Percentiles rank a stretch among this genome's conserved stretches.
Conservation (phyloP, 169 alveolate genomes). For the Perkinsus marinus region DNA sequence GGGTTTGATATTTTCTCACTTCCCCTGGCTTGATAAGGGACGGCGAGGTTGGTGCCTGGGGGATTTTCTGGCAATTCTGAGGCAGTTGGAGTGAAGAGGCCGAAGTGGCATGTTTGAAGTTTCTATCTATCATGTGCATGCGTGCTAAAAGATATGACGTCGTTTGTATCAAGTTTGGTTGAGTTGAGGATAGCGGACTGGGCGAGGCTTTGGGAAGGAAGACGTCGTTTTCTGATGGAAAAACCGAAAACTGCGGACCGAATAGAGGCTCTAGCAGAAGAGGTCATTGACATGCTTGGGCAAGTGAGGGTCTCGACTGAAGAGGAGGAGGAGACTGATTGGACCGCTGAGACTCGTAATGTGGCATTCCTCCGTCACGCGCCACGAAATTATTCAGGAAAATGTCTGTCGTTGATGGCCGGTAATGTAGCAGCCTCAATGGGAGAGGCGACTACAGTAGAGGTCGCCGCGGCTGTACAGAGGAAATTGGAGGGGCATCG, state of each 20-base stretch:
- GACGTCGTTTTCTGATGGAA: neutral
- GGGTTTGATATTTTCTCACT: no score
- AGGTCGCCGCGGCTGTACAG: neutral
- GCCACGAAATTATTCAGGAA: neutral
- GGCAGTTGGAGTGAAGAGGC: no score
- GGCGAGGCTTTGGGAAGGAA: neutral
- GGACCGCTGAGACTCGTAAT: neutral
- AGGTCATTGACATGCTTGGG: neutral
- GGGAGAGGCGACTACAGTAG: neutral
- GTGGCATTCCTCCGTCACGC: neutral
- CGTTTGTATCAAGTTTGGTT: neutral
- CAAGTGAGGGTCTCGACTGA: neutral
- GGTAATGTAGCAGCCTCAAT: neutral
- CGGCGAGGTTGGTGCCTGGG: neutral
- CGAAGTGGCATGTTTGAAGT: no score
- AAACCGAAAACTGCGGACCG: neutral
- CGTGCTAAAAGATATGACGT: no score
- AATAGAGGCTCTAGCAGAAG: neutral
- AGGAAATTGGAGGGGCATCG: neutral
- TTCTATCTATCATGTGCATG: no score
- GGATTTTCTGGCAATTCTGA: neutral
- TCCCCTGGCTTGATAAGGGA: neutral
- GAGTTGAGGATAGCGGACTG: neutral
- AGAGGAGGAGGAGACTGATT: neutral
- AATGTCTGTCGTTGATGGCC: neutral